A percentile compares a stretch with the other conserved stretches of the same genome.
Conservation (phyloP, 176 grass and related monocot species). For the Raddia distichophylla region DNA sequence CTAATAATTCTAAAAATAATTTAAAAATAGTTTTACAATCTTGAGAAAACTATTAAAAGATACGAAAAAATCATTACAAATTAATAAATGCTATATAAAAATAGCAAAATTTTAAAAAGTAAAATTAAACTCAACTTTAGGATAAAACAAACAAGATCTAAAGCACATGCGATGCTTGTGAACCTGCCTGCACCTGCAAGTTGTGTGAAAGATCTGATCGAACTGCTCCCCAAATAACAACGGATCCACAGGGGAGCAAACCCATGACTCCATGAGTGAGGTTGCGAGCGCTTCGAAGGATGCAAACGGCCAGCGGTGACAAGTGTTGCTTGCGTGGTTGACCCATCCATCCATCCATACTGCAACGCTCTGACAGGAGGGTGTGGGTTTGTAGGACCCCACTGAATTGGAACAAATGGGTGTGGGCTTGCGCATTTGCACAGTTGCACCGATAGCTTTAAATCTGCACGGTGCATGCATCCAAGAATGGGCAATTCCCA, state of each 20-base stretch:
- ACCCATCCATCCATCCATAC: not conserved
- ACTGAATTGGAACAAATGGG: not conserved
- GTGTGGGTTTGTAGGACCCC: not conserved
- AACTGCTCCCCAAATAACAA: not conserved
- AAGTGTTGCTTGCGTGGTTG: not conserved
- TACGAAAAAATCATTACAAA: too few relatives aligned
- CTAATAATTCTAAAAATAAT: too few relatives aligned
- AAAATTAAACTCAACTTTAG: too few relatives aligned
- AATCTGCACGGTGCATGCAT: not conserved
- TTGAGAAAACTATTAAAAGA: too few relatives aligned
- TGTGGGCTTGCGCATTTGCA: not conserved
- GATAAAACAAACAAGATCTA: too few relatives aligned
- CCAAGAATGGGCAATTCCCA: not conserved
- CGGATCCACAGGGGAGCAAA: not conserved
- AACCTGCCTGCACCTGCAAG: too few relatives aligned
- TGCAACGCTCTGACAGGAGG: not conserved
- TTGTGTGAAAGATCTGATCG: too few relatives aligned
- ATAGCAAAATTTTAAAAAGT: too few relatives aligned
- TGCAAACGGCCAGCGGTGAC: not conserved
- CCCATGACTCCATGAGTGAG: not conserved
- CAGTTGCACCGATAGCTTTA: conserved; percentile 8
- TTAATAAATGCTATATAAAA: too few relatives aligned
- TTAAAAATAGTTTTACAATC: too few relatives aligned
- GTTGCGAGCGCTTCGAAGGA: not conserved
- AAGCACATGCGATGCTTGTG: too few relatives aligned